phyloP scores from a whole-genome alignment of 208 protist genomes.

The Leishmania arabica region DNA sequence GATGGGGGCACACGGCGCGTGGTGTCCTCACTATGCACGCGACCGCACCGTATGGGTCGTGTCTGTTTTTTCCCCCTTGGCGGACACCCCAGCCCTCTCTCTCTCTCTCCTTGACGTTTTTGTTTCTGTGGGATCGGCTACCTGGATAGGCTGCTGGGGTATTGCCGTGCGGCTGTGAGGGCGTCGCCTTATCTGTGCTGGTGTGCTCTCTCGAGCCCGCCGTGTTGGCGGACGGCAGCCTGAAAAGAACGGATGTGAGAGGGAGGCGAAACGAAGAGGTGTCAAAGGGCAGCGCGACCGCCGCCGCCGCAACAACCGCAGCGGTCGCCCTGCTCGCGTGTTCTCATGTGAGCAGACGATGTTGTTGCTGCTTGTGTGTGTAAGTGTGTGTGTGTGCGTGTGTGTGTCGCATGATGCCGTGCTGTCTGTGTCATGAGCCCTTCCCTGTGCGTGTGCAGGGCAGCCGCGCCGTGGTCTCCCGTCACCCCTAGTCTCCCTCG shows the following conservation, averaged over 20 bases:
- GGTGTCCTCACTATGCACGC: neutral
- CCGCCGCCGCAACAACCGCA: neutral
- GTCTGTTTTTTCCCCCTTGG: neutral
- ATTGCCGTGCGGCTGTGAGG: neutral
- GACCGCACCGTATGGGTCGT: neutral
- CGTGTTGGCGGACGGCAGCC: neutral
- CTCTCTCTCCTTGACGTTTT: neutral
- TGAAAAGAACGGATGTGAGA: neutral
- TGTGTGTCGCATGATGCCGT: neutral
- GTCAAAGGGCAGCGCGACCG: too few relatives aligned
- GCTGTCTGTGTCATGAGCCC: neutral
- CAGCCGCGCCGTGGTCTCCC: neutral
- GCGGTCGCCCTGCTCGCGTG: neutral
- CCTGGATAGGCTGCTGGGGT: neutral
- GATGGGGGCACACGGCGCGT: neutral
- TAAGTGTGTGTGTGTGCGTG: neutral
- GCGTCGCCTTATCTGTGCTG: neutral
- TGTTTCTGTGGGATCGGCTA: neutral
- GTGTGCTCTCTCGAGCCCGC: neutral
- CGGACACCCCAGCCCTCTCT: neutral
- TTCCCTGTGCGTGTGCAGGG: neutral
- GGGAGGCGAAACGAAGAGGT: neutral
- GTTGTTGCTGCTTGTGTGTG: neutral
- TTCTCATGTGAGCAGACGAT: neutral
- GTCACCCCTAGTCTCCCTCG: neutral